Percentiles rank a stretch among this genome's conserved stretches.
Conservation (phyloP, 75 land plant species). For the Sequoia sempervirens region DNA sequence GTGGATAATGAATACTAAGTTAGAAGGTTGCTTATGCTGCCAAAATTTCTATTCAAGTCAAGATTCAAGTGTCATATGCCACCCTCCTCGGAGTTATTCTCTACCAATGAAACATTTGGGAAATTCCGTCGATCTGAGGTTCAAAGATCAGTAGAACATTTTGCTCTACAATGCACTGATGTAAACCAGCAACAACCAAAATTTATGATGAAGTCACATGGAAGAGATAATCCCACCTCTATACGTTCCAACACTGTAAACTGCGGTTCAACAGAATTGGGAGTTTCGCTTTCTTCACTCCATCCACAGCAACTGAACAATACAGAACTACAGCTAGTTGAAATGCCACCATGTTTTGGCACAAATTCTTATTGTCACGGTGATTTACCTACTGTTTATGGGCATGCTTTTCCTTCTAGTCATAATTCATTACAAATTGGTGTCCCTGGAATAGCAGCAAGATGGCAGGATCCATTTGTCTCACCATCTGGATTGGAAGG, state of each 20-base stretch:
- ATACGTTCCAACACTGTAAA: background rate
- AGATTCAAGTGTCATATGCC: background rate
- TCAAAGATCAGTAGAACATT: background rate
- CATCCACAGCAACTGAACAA: background rate
- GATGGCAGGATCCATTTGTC: conserved; percentile 5
- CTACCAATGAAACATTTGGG: background rate
- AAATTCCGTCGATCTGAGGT: background rate
- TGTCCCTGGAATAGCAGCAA: conserved; percentile 1
- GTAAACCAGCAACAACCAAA: conserved; percentile 3
- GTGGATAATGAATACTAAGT: too few species aligned
- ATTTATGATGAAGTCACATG: background rate
- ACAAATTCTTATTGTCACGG: background rate
- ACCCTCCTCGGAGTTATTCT: conserved; percentile 2
- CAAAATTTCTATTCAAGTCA: too few species aligned
- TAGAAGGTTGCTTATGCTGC: too few species aligned
- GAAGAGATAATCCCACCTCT: background rate
- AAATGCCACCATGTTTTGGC: conserved; percentile 5
- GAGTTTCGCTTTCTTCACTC: conserved; percentile 5
- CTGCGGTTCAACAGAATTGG: conserved; percentile 10
- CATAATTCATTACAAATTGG: conserved; percentile 8
- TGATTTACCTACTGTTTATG: background rate
- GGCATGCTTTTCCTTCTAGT: background rate
- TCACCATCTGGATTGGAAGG: background rate
- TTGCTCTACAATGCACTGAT: conserved; percentile 1
- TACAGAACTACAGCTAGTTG: conserved; percentile 5